A percentile compares a stretch with the other conserved stretches of the same genome.
Evolutionary conservation across 306 rosid species (phyloP).

Genomic region (Gleditsia sinensis): DNA sequence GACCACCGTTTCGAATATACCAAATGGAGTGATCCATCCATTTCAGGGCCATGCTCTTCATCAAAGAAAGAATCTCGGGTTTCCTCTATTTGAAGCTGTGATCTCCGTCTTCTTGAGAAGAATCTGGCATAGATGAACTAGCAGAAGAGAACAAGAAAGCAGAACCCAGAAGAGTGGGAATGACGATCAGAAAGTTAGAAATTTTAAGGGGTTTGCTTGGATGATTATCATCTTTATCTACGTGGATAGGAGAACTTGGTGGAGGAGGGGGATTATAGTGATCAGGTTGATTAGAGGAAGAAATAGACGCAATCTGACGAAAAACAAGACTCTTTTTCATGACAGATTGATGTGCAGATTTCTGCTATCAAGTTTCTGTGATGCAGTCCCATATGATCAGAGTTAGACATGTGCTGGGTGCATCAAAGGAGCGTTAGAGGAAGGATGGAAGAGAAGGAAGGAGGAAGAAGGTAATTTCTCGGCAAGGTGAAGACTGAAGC

Average conservation of each 20-base stretch:
- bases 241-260: neutral
- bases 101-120: constrained; percentile 14
- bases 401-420: too few relatives aligned
- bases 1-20: constrained; percentile 84
- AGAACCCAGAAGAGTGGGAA: constrained; percentile 33
- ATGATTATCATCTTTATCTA: neutral
- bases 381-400: too few relatives aligned
- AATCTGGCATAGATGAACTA: constrained; percentile 42
- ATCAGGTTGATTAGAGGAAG: too few relatives aligned
- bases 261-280: constrained; percentile 5
- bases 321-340: too few relatives aligned
- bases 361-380: too few relatives aligned
- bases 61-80: constrained; percentile 51
- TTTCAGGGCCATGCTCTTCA: constrained; percentile 54
- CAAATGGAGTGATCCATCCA: constrained; percentile 86
- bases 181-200: constrained; percentile 6
- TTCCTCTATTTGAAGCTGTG: neutral
- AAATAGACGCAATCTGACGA: too few relatives aligned
- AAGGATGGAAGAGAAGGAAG: too few relatives aligned
- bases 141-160: constrained; percentile 42
- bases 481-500: too few relatives aligned
- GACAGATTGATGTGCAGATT: too few relatives aligned
- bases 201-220: neutral
- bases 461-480: too few relatives aligned
- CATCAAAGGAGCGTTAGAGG: too few relatives aligned